Conservation (phyloP, 2,329 filamentous ascomycete genomes). For the Gaeumannomyces sp. region DNA sequence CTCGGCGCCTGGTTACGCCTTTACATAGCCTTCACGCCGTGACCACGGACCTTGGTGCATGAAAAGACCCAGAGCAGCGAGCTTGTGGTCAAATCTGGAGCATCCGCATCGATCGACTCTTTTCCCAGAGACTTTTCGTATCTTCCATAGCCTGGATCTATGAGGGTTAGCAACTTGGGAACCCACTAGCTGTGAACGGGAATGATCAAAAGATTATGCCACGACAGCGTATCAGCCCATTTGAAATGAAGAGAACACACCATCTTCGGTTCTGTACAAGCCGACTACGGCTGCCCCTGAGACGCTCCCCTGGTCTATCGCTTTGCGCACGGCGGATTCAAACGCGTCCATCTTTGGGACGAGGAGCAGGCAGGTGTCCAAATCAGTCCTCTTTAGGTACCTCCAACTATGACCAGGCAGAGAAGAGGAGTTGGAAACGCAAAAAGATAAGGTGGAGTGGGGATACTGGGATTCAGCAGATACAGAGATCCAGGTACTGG, state of each 20-base stretch:
- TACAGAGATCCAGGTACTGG: too few species aligned
- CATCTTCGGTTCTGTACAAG: conserved; percentile 4
- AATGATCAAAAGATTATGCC: too few species aligned
- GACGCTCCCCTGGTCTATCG: not conserved
- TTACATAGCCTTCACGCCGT: not conserved
- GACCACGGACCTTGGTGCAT: conserved; percentile 7
- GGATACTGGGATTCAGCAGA: too few species aligned
- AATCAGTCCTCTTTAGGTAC: too few species aligned
- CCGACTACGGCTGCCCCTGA: conserved; percentile 6
- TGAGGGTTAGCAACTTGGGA: not conserved
- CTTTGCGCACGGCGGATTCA: conserved; percentile 2
- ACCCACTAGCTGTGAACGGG: not conserved
- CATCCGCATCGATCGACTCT: conserved; percentile 5
- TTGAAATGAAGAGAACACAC: not conserved
- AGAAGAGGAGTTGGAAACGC: too few species aligned
- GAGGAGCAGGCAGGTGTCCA: too few species aligned
- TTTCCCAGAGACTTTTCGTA: conserved; percentile 6
- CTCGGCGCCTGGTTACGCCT: not conserved
- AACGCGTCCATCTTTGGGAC: not conserved
- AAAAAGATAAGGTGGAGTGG: too few species aligned
- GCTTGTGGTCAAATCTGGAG: conserved; percentile 5
- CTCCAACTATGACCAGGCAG: too few species aligned
- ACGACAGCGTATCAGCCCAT: not conserved
- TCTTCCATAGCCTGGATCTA: not conserved
- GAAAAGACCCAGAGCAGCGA: conserved; percentile 8